Conservation (phyloP, 805 yeast genomes). For the Metschnikowia amazonensis region DNA sequence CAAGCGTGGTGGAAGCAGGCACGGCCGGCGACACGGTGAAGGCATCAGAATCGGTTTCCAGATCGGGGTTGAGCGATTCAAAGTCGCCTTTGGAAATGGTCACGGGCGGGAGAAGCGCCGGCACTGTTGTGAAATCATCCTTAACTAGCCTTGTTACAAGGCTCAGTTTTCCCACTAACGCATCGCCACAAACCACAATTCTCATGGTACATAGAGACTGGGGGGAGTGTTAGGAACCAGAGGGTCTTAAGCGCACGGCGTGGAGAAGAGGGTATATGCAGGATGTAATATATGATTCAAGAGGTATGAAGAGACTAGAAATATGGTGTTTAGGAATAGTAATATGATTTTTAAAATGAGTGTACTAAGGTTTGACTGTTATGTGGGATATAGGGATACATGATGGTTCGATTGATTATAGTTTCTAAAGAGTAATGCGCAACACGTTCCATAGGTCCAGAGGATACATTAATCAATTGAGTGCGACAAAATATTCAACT, state of each 20-base stretch:
- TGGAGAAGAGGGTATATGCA: too few species aligned
- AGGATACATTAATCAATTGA: too few species aligned
- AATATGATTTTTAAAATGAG: too few species aligned
- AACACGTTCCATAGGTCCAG: too few species aligned
- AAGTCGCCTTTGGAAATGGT: conserved; percentile 68
- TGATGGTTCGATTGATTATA: too few species aligned
- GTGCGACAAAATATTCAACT: too few species aligned
- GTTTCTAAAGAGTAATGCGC: too few species aligned
- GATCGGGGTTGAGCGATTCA: conserved; percentile 32
- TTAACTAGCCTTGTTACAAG: conserved; percentile 77
- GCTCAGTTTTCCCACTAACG: conserved; percentile 81
- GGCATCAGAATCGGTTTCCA: conserved; percentile 7
- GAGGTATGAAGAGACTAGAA: too few species aligned
- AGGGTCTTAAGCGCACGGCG: not conserved
- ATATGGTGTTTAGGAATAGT: too few species aligned
- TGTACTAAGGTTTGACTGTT: too few species aligned
- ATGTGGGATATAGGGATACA: too few species aligned
- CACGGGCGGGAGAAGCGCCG: conserved; percentile 76
- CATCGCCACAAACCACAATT: conserved; percentile 93
- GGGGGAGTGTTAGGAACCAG: not conserved
- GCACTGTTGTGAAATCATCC: conserved; percentile 74
- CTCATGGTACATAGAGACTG: conserved; percentile 40
- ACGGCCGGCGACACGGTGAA: conserved; percentile 25
- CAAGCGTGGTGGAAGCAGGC: conserved; percentile 57
- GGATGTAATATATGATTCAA: too few species aligned